A percentile compares a stretch with the other conserved stretches of the same genome.
These are phyloP conservation scores for Chionographis japonica DNA, from an alignment of 106 monocot genomes.

Conservation along the genomic window DNA sequence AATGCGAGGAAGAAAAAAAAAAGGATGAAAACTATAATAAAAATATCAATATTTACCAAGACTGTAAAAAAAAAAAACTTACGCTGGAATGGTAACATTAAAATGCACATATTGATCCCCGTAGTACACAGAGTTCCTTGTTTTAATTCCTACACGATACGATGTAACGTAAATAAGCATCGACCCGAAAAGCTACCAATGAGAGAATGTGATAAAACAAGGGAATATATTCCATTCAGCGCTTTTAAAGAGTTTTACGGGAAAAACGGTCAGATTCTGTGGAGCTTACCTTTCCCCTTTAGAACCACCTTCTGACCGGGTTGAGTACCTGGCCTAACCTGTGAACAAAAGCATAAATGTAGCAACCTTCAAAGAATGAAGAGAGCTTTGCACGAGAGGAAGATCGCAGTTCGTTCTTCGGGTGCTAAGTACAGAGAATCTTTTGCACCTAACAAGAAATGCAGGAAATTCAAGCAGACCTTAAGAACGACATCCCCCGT, in stretches of 20 bases:
- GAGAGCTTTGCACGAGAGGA: no score
- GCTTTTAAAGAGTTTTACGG: no score
- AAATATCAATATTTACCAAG: no score
- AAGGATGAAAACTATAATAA: no score
- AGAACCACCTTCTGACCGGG: conserved; percentile 95
- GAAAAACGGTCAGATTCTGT: no score
- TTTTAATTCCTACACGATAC: conserved; percentile 31
- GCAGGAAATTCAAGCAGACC: conserved; percentile 29
- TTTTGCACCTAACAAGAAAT: neutral
- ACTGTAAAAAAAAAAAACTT: conserved; percentile 6
- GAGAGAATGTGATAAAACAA: no score
- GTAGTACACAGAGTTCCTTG: conserved; percentile 19
- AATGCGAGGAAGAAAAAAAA: neutral
- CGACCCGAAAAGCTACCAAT: no score
- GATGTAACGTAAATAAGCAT: neutral
- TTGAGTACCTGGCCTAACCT: conserved; percentile 95
- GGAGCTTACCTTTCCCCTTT: conserved; percentile 77
- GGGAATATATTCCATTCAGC: no score
- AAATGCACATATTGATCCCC: conserved; percentile 59
- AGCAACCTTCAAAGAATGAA: no score
- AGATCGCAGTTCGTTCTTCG: neutral
- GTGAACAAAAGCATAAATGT: conserved; percentile 2
- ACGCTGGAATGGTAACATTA: conserved; percentile 42
- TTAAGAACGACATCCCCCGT: conserved; percentile 96
- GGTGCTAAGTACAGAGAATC: neutral